Percentiles rank a stretch among this genome's conserved stretches.
Conservation (phyloP, 108 stramenopile genomes). For the Cyclotella distinguenda region DNA sequence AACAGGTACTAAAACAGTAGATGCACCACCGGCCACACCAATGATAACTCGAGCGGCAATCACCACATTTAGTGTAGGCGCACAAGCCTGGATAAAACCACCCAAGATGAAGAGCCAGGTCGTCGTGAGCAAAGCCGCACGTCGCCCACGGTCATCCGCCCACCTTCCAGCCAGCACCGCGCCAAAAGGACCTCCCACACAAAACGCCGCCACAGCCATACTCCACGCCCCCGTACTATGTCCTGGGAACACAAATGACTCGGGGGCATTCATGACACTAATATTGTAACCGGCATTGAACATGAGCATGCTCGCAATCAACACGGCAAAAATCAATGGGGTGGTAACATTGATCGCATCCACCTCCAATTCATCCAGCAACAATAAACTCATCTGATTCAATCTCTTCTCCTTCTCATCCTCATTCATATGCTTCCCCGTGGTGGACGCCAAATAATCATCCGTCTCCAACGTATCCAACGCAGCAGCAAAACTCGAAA, state of each 20-base stretch:
- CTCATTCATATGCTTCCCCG: conserved; percentile 36
- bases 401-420: conserved; percentile 53
- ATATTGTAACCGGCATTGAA: conserved; percentile 75
- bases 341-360: conserved; percentile 81
- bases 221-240: conserved; percentile 77
- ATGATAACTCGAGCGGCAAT: conserved; percentile 84
- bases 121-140: conserved; percentile 72
- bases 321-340: conserved; percentile 78
- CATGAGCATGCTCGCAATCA: conserved; percentile 50
- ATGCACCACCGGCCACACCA: conserved; percentile 90
- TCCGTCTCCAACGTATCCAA: conserved; percentile 61
- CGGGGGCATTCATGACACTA: conserved; percentile 86
- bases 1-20: conserved; percentile 90
- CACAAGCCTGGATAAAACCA: conserved; percentile 69
- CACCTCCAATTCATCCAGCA: conserved; percentile 83
- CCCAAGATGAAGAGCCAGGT: conserved; percentile 82
- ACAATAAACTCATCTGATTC: conserved; percentile 65
- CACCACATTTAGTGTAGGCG: conserved; percentile 70
- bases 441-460: conserved; percentile 33
- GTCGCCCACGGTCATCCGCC: conserved; percentile 75
- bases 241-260: conserved; percentile 79
- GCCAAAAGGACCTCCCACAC: conserved; percentile 84
- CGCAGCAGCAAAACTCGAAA: conserved; percentile 80
- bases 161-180: conserved; percentile 56
- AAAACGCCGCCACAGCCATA: conserved; percentile 79